Percentiles rank a stretch among this genome's conserved stretches.
phyloP scores from a whole-genome alignment of 495 filamentous ascomycete genomes.

The Pyrenula massariospora region DNA sequence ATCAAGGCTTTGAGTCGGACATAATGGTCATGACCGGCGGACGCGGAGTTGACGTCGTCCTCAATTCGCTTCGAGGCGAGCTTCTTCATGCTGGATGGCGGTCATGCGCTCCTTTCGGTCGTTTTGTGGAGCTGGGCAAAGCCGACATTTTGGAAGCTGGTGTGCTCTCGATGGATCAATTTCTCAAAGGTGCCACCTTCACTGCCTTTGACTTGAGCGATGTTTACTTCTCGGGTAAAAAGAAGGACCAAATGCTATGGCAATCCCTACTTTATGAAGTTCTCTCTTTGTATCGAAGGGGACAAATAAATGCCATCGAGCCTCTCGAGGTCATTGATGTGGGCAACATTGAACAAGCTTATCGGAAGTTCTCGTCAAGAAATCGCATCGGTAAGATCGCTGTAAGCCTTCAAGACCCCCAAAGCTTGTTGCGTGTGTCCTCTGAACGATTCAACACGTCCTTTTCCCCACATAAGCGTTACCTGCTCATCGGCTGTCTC shows the following conservation, averaged over 20 bases:
- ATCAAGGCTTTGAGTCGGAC: slow-evolving; percentile 27
- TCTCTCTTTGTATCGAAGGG: not conserved
- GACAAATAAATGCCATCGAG: not conserved
- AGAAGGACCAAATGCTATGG: not conserved
- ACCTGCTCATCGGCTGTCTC: slow-evolving; percentile 51
- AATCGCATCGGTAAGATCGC: slow-evolving; percentile 6
- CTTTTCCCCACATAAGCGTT: slow-evolving; percentile 21
- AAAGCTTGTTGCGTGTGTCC: slow-evolving; percentile 3
- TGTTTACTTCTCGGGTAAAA: not conserved
- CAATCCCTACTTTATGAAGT: slow-evolving; percentile 1
- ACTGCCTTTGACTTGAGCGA: slow-evolving; percentile 2
- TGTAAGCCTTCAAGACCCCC: not conserved
- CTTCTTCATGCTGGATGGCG: slow-evolving; percentile 37
- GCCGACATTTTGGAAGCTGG: slow-evolving; percentile 9
- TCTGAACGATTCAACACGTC: slow-evolving; percentile 3
- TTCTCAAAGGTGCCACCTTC: slow-evolving; percentile 1
- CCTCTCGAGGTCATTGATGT: slow-evolving; percentile 5
- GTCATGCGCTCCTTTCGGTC: slow-evolving; percentile 42
- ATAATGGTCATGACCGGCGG: slow-evolving; percentile 32
- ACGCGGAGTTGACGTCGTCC: slow-evolving; percentile 40
- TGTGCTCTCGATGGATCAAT: slow-evolving; percentile 4
- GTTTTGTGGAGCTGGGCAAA: slow-evolving; percentile 34
- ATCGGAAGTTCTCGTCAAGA: slow-evolving; percentile 5
- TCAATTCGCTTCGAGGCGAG: slow-evolving; percentile 39
- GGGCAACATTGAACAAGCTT: not conserved